Conservation (phyloP, 2,329 filamentous ascomycete species). For the Zymoseptoria pseudotritici region DNA sequence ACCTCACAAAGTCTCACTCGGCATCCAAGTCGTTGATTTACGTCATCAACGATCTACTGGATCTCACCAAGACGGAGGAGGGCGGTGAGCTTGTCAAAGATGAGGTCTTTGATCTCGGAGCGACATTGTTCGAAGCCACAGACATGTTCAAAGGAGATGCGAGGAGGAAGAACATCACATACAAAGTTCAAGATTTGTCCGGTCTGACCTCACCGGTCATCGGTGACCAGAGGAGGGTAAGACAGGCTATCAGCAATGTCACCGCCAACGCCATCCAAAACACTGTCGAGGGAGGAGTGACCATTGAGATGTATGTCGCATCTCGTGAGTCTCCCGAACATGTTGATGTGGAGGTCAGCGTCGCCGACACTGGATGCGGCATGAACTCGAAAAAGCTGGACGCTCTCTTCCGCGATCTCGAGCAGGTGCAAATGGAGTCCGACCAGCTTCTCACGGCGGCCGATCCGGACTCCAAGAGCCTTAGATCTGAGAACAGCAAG, state of each 20-base stretch:
- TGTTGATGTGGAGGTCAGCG: slow-evolving; percentile 64
- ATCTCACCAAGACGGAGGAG: slow-evolving; percentile 81
- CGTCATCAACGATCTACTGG: slow-evolving; percentile 85
- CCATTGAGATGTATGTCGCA: slow-evolving; percentile 60
- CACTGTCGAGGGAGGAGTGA: slow-evolving; percentile 60
- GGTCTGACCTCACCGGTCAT: slow-evolving; percentile 64
- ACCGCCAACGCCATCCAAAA: slow-evolving; percentile 79
- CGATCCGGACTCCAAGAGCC: slow-evolving; percentile 25
- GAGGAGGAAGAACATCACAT: slow-evolving; percentile 65
- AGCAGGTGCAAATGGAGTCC: slow-evolving; percentile 57
- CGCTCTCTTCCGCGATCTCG: slow-evolving; percentile 52
- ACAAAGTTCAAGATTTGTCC: slow-evolving; percentile 59
- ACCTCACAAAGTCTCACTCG: slow-evolving; percentile 75
- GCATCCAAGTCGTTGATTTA: slow-evolving; percentile 89
- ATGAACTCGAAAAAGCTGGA: slow-evolving; percentile 53
- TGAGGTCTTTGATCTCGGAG: slow-evolving; percentile 65
- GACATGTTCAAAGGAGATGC: slow-evolving; percentile 68
- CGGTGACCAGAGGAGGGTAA: slow-evolving; percentile 71
- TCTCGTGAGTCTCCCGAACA: slow-evolving; percentile 42
- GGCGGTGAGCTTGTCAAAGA: slow-evolving; percentile 72
- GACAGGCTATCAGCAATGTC: slow-evolving; percentile 75
- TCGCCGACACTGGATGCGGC: slow-evolving; percentile 68
- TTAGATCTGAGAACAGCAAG: slow-evolving; percentile 24
- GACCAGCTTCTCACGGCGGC: slow-evolving; percentile 39
- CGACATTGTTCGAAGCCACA: slow-evolving; percentile 69